Base-by-base conservation (phyloP, 306 rosid genomes). In the Gastrolobium bilobum region DNA sequence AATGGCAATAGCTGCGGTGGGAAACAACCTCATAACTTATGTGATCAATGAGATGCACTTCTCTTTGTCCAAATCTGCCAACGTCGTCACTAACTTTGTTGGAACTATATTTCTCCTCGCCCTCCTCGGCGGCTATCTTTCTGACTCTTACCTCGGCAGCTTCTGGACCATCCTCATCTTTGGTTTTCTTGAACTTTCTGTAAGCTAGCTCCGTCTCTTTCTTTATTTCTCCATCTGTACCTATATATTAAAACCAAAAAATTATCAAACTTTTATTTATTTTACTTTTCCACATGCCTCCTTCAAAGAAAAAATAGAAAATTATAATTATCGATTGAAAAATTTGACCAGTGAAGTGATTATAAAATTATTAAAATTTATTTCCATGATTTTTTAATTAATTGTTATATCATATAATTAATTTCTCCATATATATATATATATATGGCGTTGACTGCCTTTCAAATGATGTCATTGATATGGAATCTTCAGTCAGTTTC, bases 1-100 rank as follows among this genome's bases (percentile, higher is more conserved):
- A 82, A 96, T 93, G 99, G 98, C 90, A 40, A 96, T 96, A 35
- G 99, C 98, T 1, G 99, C 98, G 1, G 99, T 96, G 79, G 99
- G 99, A 72, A 96, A 96, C 98, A 96, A 96, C 77, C 97, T 96
- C 51, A 96, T 96, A 83, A 96, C 99, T 26, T 96, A 96, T 78
- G 81, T 91, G 79, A 91, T 90, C 6, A 91, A 85, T 38, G 96
- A 96, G 84, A 93, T 96, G 98, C 98, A 96, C 85, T 96, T 96
- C 83, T 77, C 99, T 35, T 29, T 96, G 81, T 84, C 99, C 3
- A 72, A 90, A 72, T 88, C 99, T 0, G 99, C 98, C 33, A 96
- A 96, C 79, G 64, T 88, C 0, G 99, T 96, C 42, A 96, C 99
- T 4, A 96, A 96, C 96, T 96, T 96, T 82, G 92, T 96, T 68